Base-by-base conservation (phyloP, 352 stramenopile genomes). In the Phytophthora palmivora region DNA sequence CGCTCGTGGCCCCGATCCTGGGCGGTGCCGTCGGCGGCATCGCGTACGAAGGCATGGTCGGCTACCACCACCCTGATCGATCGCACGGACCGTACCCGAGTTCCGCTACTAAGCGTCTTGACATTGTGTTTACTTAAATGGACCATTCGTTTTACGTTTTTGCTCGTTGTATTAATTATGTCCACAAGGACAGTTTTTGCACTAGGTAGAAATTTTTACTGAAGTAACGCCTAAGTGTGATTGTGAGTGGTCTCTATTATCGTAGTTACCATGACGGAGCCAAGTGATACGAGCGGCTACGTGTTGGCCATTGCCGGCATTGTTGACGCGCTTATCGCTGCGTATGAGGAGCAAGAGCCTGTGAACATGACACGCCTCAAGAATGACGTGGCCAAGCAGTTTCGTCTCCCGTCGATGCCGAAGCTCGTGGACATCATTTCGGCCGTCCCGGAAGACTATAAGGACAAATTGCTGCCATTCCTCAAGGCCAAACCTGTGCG, bases 381-480 rank as follows among this genome's bases (percentile, higher is more conserved):
- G 74, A 91, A 93, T 50, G 75, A 97, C 68, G 79, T 96, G 10
- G 86, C 91, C 24, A 94, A 94, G 64, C 88, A 93, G 37, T 97
- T 94, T 72, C 94, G 94, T 72, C 68, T 98, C 8, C 82, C 91
- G 28, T 96, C 90, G 34, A 97, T 97, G 70, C 92, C 93, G 48
- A 96, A 97, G 65, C 84, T 98, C 39, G 89, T 97, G 28, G 96
- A 99, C 72, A 98, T 99, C 61, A 92, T 98, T 43, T 94, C 96
- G 41, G 94, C 94, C 12, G 90, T 99, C 28, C 96, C 96, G 2
- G 79, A 96, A 21, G 78, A 96, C 34, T 98, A 98, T 78, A 88
- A 91, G 42, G 77, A 92, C 18, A 94, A 95, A 58, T 68, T 99
- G 21, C 72, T 97, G 60, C 96, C 96, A 0, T 94, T 88, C 54